phyloP scores from a whole-genome alignment of 1,284 basidiomycete species.

The Trametes versicolor region DNA sequence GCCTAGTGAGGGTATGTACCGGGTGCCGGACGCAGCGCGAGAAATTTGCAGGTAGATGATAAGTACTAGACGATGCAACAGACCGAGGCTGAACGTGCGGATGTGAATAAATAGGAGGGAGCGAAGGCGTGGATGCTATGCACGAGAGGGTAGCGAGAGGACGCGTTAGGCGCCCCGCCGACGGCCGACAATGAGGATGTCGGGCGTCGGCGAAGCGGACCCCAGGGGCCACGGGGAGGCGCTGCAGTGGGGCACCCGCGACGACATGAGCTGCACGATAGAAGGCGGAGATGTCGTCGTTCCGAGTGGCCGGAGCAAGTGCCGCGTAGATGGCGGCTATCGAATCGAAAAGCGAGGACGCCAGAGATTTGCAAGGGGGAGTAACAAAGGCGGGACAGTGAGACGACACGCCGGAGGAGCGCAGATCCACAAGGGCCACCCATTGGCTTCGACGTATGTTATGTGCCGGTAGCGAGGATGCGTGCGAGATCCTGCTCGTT shows the following conservation, averaged over 20 bases:
- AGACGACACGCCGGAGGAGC: constrained; percentile 3
- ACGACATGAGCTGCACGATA: not conserved
- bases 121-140: constrained; percentile 1
- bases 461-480: constrained; percentile 58
- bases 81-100: constrained; percentile 3
- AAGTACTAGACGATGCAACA: constrained; percentile 21
- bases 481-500: constrained; percentile 78
- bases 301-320: constrained; percentile 1
- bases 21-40: not conserved
- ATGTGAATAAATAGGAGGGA: constrained; percentile 24
- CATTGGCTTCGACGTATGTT: not conserved
- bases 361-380: constrained; percentile 6
- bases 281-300: constrained; percentile 4
- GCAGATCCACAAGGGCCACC: constrained; percentile 1
- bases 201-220: constrained; percentile 1
- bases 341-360: constrained; percentile 9
- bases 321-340: constrained; percentile 2
- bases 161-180: constrained; percentile 1
- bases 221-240: constrained; percentile 2
- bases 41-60: constrained; percentile 1
- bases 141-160: not conserved
- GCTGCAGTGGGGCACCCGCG: constrained; percentile 1
- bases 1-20: constrained; percentile 18
- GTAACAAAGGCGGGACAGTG: not conserved
- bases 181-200: not conserved